Conservation (phyloP, 2,329 filamentous ascomycete species). For the Apiospora rasikravindrae region DNA sequence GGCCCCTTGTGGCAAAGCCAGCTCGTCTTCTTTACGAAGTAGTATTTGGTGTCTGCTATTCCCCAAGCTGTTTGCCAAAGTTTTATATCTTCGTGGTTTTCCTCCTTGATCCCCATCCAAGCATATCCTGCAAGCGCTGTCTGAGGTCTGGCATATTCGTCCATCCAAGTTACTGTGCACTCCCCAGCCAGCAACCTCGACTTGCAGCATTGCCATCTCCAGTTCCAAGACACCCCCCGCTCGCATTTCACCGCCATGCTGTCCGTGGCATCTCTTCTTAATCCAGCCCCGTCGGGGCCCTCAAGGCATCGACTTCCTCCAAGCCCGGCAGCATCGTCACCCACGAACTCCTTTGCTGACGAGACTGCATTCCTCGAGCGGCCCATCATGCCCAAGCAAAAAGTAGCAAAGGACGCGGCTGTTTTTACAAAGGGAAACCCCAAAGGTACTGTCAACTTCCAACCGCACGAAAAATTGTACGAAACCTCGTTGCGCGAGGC, state of each 20-base stretch:
- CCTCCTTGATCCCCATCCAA: slow-evolving; percentile 22
- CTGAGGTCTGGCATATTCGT: slow-evolving; percentile 37
- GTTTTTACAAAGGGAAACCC: slow-evolving; percentile 66
- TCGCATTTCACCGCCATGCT: slow-evolving; percentile 56
- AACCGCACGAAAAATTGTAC: slow-evolving; percentile 72
- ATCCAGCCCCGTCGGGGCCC: slow-evolving; percentile 58
- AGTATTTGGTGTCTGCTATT: slow-evolving; percentile 34
- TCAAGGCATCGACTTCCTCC: slow-evolving; percentile 48
- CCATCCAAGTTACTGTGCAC: slow-evolving; percentile 30
- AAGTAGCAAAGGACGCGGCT: slow-evolving; percentile 68
- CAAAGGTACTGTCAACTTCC: slow-evolving; percentile 73
- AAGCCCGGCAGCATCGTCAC: slow-evolving; percentile 46
- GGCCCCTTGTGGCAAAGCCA: slow-evolving; percentile 44
- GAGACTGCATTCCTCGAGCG: slow-evolving; percentile 37
- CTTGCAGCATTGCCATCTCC: slow-evolving; percentile 38
- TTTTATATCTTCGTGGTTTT: slow-evolving; percentile 43
- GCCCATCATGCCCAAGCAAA: slow-evolving; percentile 52
- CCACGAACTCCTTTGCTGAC: slow-evolving; percentile 41
- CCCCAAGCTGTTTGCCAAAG: slow-evolving; percentile 43
- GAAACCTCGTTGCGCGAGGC: slow-evolving; percentile 63
- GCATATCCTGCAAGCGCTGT: slow-evolving; percentile 40
- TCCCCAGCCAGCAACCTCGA: slow-evolving; percentile 29
- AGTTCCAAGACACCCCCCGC: slow-evolving; percentile 46
- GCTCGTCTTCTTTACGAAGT: slow-evolving; percentile 40
- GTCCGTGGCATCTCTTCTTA: slow-evolving; percentile 69